A percentile compares a stretch with the other conserved stretches of the same genome.
These are phyloP conservation scores for Candida glucosophila DNA, from an alignment of 1,139 yeast genomes.

Conservation along the genomic window DNA sequence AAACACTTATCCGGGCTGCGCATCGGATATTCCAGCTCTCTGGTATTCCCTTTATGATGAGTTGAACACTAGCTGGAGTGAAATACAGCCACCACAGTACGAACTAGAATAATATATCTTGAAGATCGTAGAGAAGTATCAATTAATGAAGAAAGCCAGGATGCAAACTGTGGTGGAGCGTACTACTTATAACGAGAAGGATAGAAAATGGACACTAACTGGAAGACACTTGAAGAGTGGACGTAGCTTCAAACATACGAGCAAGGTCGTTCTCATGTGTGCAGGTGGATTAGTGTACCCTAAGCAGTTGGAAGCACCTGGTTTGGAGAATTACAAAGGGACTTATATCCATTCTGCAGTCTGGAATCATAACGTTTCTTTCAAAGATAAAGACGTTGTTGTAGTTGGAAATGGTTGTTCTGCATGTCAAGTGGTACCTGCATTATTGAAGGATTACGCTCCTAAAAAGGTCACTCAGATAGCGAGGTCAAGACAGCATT, in stretches of 20 bases:
- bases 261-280: slow-evolving; percentile 25
- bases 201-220: slow-evolving; percentile 28
- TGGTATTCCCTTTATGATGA: slow-evolving; percentile 38
- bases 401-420: slow-evolving; percentile 39
- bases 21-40: slow-evolving; percentile 42
- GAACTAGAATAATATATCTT: slow-evolving; percentile 41
- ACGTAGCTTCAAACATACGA: slow-evolving; percentile 15
- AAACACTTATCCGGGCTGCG: slow-evolving; percentile 48
- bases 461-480: slow-evolving; percentile 26
- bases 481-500: slow-evolving; percentile 29
- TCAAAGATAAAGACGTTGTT: slow-evolving; percentile 25
- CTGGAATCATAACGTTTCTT: slow-evolving; percentile 34
- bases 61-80: slow-evolving; percentile 36
- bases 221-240: slow-evolving; percentile 30
- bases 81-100: slow-evolving; percentile 38
- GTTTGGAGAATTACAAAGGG: slow-evolving; percentile 37
- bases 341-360: slow-evolving; percentile 39
- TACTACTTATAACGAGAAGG: slow-evolving; percentile 21
- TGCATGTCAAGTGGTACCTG: slow-evolving; percentile 34
- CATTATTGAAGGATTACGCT: slow-evolving; percentile 19
- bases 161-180: slow-evolving; percentile 22
- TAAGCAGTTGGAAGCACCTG: slow-evolving; percentile 19
- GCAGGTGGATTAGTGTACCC: slow-evolving; percentile 35
- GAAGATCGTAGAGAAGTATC: slow-evolving; percentile 27
- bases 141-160: slow-evolving; percentile 19